Percentiles rank a stretch among this genome's conserved stretches.
These are phyloP conservation scores for Trametopsis cervina DNA, from an alignment of 768 basidiomycete genomes.

Conservation along the genomic window DNA sequence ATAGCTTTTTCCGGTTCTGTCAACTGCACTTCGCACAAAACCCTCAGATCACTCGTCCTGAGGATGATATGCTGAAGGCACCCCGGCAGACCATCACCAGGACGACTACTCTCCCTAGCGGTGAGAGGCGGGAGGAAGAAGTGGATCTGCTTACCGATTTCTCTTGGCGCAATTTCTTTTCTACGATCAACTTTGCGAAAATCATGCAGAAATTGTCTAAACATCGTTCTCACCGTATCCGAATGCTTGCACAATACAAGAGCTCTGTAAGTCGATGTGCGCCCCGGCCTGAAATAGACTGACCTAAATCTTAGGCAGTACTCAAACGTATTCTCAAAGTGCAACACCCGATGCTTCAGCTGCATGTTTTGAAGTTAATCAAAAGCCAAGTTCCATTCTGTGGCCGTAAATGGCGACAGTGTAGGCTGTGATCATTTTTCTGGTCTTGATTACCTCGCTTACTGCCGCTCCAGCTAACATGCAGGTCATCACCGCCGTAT, in stretches of 20 bases:
- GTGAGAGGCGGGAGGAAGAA: constrained; percentile 75
- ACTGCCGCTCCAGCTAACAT: constrained; percentile 70
- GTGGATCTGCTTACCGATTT: constrained; percentile 90
- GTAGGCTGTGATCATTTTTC: constrained; percentile 37
- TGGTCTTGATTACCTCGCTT: constrained; percentile 1
- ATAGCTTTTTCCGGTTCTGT: constrained; percentile 95
- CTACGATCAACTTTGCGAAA: constrained; percentile 94
- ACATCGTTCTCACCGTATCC: constrained; percentile 87
- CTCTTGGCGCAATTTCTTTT: constrained; percentile 97
- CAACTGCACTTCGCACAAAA: constrained; percentile 68
- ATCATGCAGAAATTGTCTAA: constrained; percentile 98
- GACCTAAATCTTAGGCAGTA: constrained; percentile 57
- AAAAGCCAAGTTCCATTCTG: constrained; percentile 99
- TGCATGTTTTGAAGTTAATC: constrained; percentile 93
- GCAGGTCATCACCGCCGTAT: constrained; percentile 99
- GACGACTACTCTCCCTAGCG: constrained; percentile 57
- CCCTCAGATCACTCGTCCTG: constrained; percentile 47
- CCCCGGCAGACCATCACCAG: constrained; percentile 54
- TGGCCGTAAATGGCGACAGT: constrained; percentile 96
- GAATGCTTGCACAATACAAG: constrained; percentile 97
- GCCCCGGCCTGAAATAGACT: too few relatives aligned
- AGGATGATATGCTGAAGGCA: constrained; percentile 59
- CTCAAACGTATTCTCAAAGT: constrained; percentile 93
- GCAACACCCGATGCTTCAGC: constrained; percentile 87
- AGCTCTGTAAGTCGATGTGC: constrained; percentile 63